A percentile compares a stretch with the other conserved stretches of the same genome.
Conservation (phyloP, 345 rosid genomes). For the Schrenkiella parvula region DNA sequence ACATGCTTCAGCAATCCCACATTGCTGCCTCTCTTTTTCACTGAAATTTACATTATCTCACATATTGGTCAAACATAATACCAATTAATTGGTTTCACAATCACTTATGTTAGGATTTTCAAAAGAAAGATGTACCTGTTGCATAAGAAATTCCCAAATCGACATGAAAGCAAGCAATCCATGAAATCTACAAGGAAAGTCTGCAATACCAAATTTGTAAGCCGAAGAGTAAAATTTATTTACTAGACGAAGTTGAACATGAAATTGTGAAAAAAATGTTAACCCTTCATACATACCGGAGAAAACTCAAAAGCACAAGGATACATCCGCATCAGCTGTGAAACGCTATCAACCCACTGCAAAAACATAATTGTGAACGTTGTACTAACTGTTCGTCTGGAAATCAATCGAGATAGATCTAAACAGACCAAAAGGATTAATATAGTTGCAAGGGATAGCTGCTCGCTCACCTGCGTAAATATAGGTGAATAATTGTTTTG, state of each 20-base stretch:
- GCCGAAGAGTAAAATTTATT: not conserved
- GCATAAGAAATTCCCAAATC: conserved; percentile 97
- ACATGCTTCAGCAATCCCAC: conserved; percentile 63
- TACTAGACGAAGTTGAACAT: conserved; percentile 1
- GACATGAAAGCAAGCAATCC: conserved; percentile 89
- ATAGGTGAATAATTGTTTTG: conserved; percentile 92
- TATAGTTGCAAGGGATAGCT: not conserved
- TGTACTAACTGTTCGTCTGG: conserved; percentile 4
- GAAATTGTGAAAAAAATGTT: not conserved
- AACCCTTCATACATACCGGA: conserved; percentile 52
- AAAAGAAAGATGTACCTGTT: conserved; percentile 55
- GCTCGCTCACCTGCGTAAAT: conserved; percentile 72
- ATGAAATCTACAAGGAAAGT: conserved; percentile 88
- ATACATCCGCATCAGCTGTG: conserved; percentile 88
- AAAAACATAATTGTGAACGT: conserved; percentile 19
- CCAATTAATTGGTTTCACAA: not conserved
- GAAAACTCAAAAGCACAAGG: conserved; percentile 98
- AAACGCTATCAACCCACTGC: conserved; percentile 98
- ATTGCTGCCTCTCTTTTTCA: conserved; percentile 91
- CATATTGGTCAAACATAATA: not conserved
- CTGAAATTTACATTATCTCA: conserved; percentile 41
- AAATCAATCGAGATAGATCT: not conserved
- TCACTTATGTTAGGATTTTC: not conserved
- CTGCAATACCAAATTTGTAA: conserved; percentile 35
- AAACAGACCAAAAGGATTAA: not conserved